Base-by-base conservation (phyloP, 192 early-diverging fungal species). In the Coemansia sp. region DNA sequence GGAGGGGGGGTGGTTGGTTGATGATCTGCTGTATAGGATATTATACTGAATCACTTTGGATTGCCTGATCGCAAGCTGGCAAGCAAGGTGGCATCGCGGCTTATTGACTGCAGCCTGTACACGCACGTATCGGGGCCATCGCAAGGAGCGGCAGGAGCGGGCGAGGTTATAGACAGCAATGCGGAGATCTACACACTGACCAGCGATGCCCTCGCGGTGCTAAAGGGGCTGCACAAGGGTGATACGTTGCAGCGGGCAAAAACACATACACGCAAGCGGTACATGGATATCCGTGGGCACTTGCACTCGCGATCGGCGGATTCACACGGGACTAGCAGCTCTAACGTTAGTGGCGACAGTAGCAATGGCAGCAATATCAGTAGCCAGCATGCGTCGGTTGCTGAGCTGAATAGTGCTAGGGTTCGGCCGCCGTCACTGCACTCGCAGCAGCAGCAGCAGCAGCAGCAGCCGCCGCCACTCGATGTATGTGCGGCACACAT, bases 91-190 rank as follows among this genome's bases (percentile, higher is more conserved):
- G 75, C 75, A 16, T 74, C 74, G 35, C 70, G 75, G 23, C 70
- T 82, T 37, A 71, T 77, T 14, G 74, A 82, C 62, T 77, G 74
- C 59, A 73, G 79, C 58, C 71, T 82, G 24, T 82, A 82, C 71
- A 74, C 58, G 16, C 79, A 82, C 37, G 79, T 82, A 21, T 81
- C 78, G 24, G 73, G 78, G 18, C 69, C 69, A 51, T 71, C 68
- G 38, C 14, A 26, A 5, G 64, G 50, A 14, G 14, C 48, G 7
- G 34, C 21, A 35, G 36, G n/a, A 31, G 40, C 57, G n/a, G 43
- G n/a, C 4, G 23, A 45, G 10, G 78, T 82, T n/a, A 42, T 77
- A 11, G 79, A 82, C 71, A 82, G 79, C 68, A 77, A 69, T 50
- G 42, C 64, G 0, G 79, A 82, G 58, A 73, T 82, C 34, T 82